These are phyloP conservation scores for Candida sp. DNA, from an alignment of 1,139 yeast genomes.

Conservation along the genomic window DNA sequence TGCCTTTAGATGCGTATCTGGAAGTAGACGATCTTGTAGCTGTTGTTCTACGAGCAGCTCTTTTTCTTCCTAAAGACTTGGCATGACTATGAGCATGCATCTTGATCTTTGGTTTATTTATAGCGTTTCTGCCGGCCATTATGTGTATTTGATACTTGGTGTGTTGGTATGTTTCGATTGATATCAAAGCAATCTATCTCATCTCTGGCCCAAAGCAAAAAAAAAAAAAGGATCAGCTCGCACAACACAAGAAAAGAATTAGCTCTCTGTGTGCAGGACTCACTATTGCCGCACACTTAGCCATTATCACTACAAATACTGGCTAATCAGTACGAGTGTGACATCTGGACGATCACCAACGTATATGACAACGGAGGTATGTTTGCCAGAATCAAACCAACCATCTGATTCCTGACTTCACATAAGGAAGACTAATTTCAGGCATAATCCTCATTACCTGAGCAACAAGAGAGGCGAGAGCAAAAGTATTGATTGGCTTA, in stretches of 20 bases:
- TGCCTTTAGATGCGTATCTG: conserved; percentile 34
- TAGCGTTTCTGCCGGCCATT: conserved; percentile 83
- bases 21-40: conserved; percentile 53
- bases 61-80: conserved; percentile 55
- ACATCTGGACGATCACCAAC: too few species aligned
- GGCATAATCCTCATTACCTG: too few species aligned
- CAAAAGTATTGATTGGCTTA: too few species aligned
- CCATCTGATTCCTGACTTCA: too few species aligned
- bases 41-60: conserved; percentile 55
- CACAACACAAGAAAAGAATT: not conserved
- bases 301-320: too few species aligned
- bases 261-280: not conserved
- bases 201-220: not conserved
- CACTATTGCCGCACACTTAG: too few species aligned
- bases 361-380: too few species aligned
- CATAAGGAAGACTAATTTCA: too few species aligned
- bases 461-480: too few species aligned
- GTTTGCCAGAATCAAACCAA: too few species aligned
- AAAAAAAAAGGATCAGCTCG: not conserved
- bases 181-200: not conserved
- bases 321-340: too few species aligned
- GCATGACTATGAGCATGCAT: conserved; percentile 59
- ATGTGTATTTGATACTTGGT: conserved; percentile 1
- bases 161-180: not conserved
- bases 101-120: conserved; percentile 79